Evolutionary conservation across 2,329 filamentous ascomycete genomes (phyloP).

Genomic region (Akanthomyces muscarius): DNA sequence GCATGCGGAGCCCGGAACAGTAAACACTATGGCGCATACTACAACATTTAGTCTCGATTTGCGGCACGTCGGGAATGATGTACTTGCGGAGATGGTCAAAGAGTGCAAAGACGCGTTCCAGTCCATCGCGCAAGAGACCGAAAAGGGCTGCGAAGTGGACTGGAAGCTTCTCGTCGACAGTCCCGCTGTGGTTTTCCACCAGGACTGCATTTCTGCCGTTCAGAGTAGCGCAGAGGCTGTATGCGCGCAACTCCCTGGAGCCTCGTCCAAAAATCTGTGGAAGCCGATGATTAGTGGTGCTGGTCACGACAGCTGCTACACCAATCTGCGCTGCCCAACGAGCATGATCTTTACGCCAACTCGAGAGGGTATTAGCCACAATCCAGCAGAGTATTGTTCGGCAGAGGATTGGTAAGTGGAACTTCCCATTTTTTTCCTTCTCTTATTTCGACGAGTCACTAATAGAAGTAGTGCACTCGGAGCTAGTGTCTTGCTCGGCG

Average conservation of each 20-base stretch:
- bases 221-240: constrained; percentile 52
- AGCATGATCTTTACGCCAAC: constrained; percentile 38
- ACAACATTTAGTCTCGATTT: constrained; percentile 65
- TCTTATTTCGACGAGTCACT: background rate
- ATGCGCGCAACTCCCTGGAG: constrained; percentile 39
- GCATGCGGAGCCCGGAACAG: constrained; percentile 50
- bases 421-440: background rate
- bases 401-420: constrained; percentile 30
- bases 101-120: constrained; percentile 31
- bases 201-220: constrained; percentile 62
- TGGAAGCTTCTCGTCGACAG: constrained; percentile 57
- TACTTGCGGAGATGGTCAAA: constrained; percentile 43
- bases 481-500: constrained; percentile 27
- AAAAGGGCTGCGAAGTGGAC: constrained; percentile 51
- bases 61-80: constrained; percentile 50
- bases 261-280: constrained; percentile 26
- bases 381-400: constrained; percentile 34
- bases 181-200: constrained; percentile 59
- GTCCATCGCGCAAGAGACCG: constrained; percentile 58
- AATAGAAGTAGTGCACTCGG: constrained; percentile 21
- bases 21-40: constrained; percentile 64
- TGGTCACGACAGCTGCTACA: constrained; percentile 37
- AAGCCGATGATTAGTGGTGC: constrained; percentile 35
- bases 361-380: constrained; percentile 35
- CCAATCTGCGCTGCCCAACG: constrained; percentile 31